Base-by-base conservation (phyloP, 257 asterid species). In the Nicotiana paniculata region DNA sequence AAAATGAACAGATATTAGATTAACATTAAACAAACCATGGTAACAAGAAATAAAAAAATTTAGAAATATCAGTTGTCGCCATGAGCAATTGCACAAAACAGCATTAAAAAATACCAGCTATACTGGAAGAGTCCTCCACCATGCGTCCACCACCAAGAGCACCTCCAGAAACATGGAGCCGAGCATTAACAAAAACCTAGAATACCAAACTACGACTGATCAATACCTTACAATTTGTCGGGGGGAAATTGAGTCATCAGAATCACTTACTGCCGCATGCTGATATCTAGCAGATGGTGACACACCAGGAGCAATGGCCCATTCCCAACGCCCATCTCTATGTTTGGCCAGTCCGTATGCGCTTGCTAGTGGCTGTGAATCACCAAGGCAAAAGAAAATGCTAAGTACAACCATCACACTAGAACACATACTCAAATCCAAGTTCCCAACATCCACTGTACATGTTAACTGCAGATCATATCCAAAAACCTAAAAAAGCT, bases 301-400 rank as follows among this genome's bases (percentile, higher is more conserved):
- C 81, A 96, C 99, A 75, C 99, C 99, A 67, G 99, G 99, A 81
- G 99, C 99, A 87, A 96, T 96, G 87, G 99, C 99, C 99, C 99
- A 96, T 88, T 96, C 99, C 99, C 99, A 96, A 54, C 98, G 97
- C 84, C 99, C 99, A 92, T 96, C 99, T 88, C 98, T 94, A 86
- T 96, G 98, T 88, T 96, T 94, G 35, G 99, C 99, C 59, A 96
- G 98, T 63, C 99, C 99, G 85, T 93, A 96, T 81, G 99, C 99
- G 90, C 99, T 92, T 81, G 98, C 94, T 55, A 94, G 88, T 13
- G 99, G 98, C 99, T 96, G 91, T 89, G 85, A 33, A 72, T 13
- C 39, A 72, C 61, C 79, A 4, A 46, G 39, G 21, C 6, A 72
- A 72, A 72, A 74, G 79, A 72, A 24, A 46, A 74, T 48, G 24